Evolutionary conservation across 2,329 filamentous ascomycete species (phyloP).

Genomic region (Botryotinia calthae): DNA sequence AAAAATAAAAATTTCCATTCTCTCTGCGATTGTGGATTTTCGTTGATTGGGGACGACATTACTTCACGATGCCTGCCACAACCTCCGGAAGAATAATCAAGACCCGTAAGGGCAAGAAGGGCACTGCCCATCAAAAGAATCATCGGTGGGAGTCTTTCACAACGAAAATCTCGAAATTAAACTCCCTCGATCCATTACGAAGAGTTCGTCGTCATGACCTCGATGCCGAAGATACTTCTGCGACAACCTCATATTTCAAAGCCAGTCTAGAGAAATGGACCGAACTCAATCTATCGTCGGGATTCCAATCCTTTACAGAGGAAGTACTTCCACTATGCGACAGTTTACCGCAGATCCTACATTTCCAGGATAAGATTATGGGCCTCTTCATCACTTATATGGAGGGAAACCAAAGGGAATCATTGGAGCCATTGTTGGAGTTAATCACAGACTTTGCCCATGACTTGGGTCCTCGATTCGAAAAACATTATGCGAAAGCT

Average conservation of each 20-base stretch:
- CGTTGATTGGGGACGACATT: constrained; percentile 8
- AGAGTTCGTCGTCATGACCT: constrained; percentile 82
- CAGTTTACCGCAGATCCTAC: constrained; percentile 85
- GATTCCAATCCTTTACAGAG: constrained; percentile 73
- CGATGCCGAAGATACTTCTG: constrained; percentile 72
- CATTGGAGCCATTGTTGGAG: constrained; percentile 80
- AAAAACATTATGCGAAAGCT: constrained; percentile 77
- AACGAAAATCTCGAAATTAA: constrained; percentile 84
- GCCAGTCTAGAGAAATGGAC: constrained; percentile 82
- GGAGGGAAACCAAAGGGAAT: constrained; percentile 70
- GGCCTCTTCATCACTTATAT: constrained; percentile 73
- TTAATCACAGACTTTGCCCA: constrained; percentile 94
- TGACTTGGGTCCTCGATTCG: constrained; percentile 82
- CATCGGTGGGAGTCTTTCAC: constrained; percentile 92
- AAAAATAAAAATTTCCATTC: constrained; percentile 15
- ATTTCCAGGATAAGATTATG: constrained; percentile 86
- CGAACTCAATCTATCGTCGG: constrained; percentile 84
- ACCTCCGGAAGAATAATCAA: constrained; percentile 67
- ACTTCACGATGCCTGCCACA: constrained; percentile 57
- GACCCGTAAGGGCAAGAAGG: constrained; percentile 66
- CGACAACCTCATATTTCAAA: constrained; percentile 82
- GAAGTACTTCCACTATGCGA: constrained; percentile 77
- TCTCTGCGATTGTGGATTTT: constrained; percentile 1
- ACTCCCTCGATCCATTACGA: constrained; percentile 85
- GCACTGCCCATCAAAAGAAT: constrained; percentile 73